phyloP scores from a whole-genome alignment of 805 yeast genomes.

The Naumovozyma castellii region DNA sequence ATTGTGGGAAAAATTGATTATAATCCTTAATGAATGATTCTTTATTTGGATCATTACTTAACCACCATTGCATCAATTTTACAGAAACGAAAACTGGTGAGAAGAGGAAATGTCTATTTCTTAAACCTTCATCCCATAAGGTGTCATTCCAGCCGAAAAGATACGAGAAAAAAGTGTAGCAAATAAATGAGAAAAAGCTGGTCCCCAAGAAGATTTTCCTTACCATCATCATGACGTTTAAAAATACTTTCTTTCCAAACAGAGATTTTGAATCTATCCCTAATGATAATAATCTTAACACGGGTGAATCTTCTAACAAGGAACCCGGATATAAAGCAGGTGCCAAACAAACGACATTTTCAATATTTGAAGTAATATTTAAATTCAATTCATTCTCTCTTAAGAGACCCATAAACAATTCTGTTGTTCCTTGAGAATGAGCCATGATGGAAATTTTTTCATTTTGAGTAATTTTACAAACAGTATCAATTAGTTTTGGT shows the following conservation, averaged over 20 bases:
- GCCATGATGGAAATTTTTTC: constrained; percentile 54
- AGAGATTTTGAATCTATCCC: constrained; percentile 39
- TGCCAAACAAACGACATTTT: constrained; percentile 64
- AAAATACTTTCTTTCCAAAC: constrained; percentile 69
- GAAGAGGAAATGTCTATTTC: constrained; percentile 71
- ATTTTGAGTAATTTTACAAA: constrained; percentile 34
- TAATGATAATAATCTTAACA: constrained; percentile 48
- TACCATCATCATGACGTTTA: constrained; percentile 60
- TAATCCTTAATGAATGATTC: constrained; percentile 33
- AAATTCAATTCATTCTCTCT: constrained; percentile 26
- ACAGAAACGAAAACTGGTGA: constrained; percentile 81
- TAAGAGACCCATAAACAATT: constrained; percentile 60
- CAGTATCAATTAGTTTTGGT: constrained; percentile 58
- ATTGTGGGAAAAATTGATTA: constrained; percentile 37
- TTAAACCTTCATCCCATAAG: constrained; percentile 59
- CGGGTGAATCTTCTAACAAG: constrained; percentile 49
- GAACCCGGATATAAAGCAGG: constrained; percentile 90
- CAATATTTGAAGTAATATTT: constrained; percentile 42
- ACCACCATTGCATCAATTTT: constrained; percentile 89
- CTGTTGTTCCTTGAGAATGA: constrained; percentile 93
- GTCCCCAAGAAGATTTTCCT: constrained; percentile 42
- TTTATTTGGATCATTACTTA: constrained; percentile 35
- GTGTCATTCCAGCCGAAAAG: constrained; percentile 79
- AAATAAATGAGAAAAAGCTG: constrained; percentile 46
- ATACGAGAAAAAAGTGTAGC: constrained; percentile 77